Evolutionary conservation across 345 rosid genomes (phyloP).

Genomic region (Rhodamnia argentea): DNA sequence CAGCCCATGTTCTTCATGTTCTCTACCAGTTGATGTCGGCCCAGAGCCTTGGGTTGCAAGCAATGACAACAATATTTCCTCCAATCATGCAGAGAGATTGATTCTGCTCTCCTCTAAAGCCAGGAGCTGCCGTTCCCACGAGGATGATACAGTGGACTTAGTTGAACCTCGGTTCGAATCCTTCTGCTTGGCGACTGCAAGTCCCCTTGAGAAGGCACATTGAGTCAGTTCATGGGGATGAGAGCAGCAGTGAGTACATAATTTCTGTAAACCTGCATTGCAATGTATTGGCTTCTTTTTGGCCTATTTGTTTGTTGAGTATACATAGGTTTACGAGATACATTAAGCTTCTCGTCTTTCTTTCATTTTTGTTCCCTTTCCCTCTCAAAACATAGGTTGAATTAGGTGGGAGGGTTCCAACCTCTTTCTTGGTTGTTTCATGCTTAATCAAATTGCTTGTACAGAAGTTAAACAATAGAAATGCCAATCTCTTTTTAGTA

Average conservation of each 20-base stretch:
- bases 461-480: not conserved
- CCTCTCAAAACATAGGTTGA: not conserved
- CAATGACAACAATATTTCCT: slow-evolving; percentile 8
- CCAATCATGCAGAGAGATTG: slow-evolving; percentile 26
- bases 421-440: not conserved
- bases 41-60: not conserved
- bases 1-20: slow-evolving; percentile 3
- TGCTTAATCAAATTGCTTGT: not conserved
- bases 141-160: slow-evolving; percentile 73
- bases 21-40: slow-evolving; percentile 7
- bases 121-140: slow-evolving; percentile 30
- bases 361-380: not conserved
- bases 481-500: not conserved
- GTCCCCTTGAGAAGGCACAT: not conserved
- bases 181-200: slow-evolving; percentile 41
- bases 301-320: not conserved
- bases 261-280: not conserved
- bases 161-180: slow-evolving; percentile 88
- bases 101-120: slow-evolving; percentile 40
- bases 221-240: not conserved
- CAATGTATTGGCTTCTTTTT: not conserved
- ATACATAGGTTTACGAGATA: not conserved
- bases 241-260: not conserved
- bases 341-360: not conserved
- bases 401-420: not conserved